Base-by-base conservation (phyloP, 169 alveolate species). In the Plasmodium gonderi region DNA sequence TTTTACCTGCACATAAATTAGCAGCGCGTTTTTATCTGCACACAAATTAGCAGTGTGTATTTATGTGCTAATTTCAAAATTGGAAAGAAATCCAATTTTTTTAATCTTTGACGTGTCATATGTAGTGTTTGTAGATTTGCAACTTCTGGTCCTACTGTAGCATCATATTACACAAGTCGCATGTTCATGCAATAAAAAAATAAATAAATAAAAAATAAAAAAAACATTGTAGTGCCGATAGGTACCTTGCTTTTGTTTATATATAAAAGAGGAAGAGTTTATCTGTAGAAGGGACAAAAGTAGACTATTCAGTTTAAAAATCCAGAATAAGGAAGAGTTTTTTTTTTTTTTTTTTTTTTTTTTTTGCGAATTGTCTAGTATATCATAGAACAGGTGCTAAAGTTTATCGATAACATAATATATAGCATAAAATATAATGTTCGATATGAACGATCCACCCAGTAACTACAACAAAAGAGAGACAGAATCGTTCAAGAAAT, bases 401-500 rank as follows among this genome's bases (percentile, higher is more conserved):
- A 9, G 11, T 4, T 6, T 20, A 0, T 29, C 40, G 49, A 77
- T 26, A 23, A n/a, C 44, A n/a, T 20, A 38, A 31, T 4, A 17
- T 0, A 12, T 14, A 14, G 14, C n/a, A 17, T 2, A 49, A 17
- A 49, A n/a, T 38, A 77, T 42, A 81, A 81, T 81, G 91, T 81
- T 81, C 33, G 79, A 81, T 33, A 36, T 42, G 31, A 67, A 81
- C 20, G 91, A 81, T 7, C 44, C 38, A 9, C 23, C 42, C 2
- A 40, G 17, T 9, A 81, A 49, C 31, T 45, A 23, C 20, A 81
- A 81, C 51, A 67, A 67, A 14, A 81, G 74, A 47, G 80, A 81
- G 29, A 51, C 44, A 8, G 91, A 81, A 12, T 65, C 42, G 9
- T 45, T 67, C 23, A 81, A 81, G 42, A 81, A 81, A 49, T 40